A percentile compares a stretch with the other conserved stretches of the same genome.
phyloP scores from a whole-genome alignment of 202 grass and related monocot species.

The Tripidium arundinaceum region DNA sequence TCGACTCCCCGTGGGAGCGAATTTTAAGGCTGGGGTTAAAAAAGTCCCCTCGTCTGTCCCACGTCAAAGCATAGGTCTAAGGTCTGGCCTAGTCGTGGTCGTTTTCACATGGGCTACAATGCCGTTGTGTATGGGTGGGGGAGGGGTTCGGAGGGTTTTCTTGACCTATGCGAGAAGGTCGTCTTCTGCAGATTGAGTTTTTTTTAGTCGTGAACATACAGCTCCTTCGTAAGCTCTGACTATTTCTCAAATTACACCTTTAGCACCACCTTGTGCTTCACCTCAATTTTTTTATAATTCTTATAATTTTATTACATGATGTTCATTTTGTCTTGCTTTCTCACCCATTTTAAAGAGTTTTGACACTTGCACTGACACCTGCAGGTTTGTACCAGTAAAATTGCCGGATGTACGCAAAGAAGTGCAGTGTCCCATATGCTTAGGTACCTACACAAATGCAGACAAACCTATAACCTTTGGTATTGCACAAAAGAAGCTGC shows the following conservation, averaged over 20 bases:
- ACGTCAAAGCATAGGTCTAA: background rate
- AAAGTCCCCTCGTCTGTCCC: background rate
- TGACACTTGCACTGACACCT: background rate
- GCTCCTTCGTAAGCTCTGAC: background rate
- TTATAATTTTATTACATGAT: constrained; percentile 3
- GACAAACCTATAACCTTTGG: background rate
- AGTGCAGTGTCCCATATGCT: constrained; percentile 72
- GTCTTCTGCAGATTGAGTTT: background rate
- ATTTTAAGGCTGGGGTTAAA: too few species aligned
- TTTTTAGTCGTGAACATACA: background rate
- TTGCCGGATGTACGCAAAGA: constrained; percentile 64
- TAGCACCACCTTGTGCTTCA: background rate
- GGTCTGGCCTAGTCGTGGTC: background rate
- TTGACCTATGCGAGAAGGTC: background rate
- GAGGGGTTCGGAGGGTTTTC: background rate
- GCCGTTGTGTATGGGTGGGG: background rate
- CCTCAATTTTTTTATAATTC: background rate
- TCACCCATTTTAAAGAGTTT: background rate
- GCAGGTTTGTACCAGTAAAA: constrained; percentile 62
- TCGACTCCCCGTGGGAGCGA: too few species aligned
- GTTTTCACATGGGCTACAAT: background rate
- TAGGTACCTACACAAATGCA: constrained; percentile 46
- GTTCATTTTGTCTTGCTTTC: background rate
- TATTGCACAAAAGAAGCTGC: background rate
- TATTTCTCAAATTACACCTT: background rate